Conservation (phyloP, 2,329 filamentous ascomycete genomes). For the Dothistroma pini region DNA sequence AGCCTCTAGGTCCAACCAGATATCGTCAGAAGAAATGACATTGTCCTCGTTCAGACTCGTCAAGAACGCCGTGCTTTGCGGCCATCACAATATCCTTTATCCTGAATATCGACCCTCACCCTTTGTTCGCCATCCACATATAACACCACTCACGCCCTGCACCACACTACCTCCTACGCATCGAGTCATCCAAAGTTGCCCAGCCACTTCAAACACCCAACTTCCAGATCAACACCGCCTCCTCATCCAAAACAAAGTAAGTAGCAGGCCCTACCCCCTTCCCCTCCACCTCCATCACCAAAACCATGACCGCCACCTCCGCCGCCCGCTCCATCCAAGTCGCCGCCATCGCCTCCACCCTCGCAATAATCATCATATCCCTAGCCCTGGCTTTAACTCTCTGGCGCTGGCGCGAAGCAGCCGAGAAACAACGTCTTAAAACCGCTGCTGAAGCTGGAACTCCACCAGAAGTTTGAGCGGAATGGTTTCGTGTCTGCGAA, state of each 20-base stretch:
- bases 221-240: no score
- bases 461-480: not conserved
- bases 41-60: not conserved
- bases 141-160: not conserved
- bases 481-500: not conserved
- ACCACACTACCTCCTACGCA: not conserved
- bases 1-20: not conserved
- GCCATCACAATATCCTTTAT: not conserved
- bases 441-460: not conserved
- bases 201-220: no score
- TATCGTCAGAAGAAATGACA: not conserved
- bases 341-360: not conserved
- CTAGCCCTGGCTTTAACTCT: not conserved
- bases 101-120: not conserved
- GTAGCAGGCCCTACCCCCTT: conserved; percentile 1
- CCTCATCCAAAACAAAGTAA: not conserved
- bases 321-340: not conserved
- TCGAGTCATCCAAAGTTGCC: no score
- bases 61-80: not conserved
- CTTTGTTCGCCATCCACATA: not conserved
- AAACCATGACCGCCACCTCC: not conserved
- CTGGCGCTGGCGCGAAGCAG: not conserved
- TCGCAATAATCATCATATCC: not conserved
- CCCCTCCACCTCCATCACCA: not conserved
- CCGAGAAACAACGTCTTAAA: not conserved